Base-by-base conservation (phyloP, 1,284 basidiomycete genomes). In the Pisolithus thermaeus region DNA sequence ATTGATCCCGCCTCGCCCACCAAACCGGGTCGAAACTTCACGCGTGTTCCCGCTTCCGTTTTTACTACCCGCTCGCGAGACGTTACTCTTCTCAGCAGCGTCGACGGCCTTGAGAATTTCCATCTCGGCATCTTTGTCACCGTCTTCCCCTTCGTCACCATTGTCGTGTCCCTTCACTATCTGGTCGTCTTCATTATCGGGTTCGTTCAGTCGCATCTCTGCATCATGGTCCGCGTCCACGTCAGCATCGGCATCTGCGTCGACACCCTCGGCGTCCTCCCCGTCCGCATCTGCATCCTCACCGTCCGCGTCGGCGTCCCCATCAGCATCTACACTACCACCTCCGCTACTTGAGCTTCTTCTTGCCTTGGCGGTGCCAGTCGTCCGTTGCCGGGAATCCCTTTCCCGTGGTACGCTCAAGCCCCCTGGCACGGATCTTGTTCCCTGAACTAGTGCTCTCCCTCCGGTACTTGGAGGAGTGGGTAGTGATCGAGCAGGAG, bases 21-120 rank as follows among this genome's bases (percentile, higher is more conserved):
- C 42, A 16, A 27, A 43, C 42, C 42, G 42, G 14, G 25, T 22
- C 40, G 27, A 27, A 16, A 22, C 45, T 41, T n/a, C 41, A 49
- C 12, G 22, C 37, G 18, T 27, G 39, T 32, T 43, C 42, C 30
- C 23, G 36, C 47, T 20, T 20, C 28, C 43, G 35, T 35, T 25
- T 42, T 49, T 23, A 28, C n/a, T 18, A 30, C 9, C 20, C 9
- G 18, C 8, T 12, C 30, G 6, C n/a, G 30, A 12, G 20, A 28
- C 30, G 20, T 32, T 54, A 18, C 62, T 46, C 37, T 64, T 71
- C 56, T 75, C 74, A 2, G 71, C 69, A 27, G 74, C 73, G 52
- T 74, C 71, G 0, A 73, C 74, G 43, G 74, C 74, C 51, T 74
- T 73, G 23, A 75, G 61, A 35, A 77, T 58, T 14, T 76, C 75